These are phyloP conservation scores for Stenogyne calaminthoides DNA, from an alignment of 305 asterid species.

Conservation along the genomic window DNA sequence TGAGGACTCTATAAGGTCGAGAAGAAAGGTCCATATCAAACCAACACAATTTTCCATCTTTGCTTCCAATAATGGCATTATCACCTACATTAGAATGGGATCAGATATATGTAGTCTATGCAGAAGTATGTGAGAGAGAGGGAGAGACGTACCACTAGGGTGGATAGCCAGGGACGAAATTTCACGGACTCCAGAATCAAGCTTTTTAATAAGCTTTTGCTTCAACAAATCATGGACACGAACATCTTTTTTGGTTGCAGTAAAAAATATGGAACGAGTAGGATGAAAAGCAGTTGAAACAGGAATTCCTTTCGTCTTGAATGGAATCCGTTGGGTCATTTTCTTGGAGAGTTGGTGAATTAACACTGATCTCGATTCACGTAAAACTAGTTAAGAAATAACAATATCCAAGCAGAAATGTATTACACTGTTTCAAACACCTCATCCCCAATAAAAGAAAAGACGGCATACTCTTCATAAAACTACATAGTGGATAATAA, in stretches of 20 bases:
- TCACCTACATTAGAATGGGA: constrained; percentile 66
- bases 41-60: constrained; percentile 96
- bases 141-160: constrained; percentile 68
- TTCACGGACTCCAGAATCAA: constrained; percentile 89
- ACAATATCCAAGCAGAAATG: constrained; percentile 23
- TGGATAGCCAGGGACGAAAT: constrained; percentile 88
- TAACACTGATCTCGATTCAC: constrained; percentile 78
- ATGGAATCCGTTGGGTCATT: constrained; percentile 73
- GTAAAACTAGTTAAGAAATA: constrained; percentile 68
- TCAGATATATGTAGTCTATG: constrained; percentile 3
- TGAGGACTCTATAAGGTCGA: constrained; percentile 80
- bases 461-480: neutral
- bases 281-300: constrained; percentile 93
- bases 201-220: constrained; percentile 80
- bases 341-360: constrained; percentile 83
- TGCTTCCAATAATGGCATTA: constrained; percentile 89
- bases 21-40: constrained; percentile 99
- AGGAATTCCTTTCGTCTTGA: constrained; percentile 87
- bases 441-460: neutral
- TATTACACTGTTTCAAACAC: neutral
- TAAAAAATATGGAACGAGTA: constrained; percentile 75
- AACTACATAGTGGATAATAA: constrained; percentile 13
- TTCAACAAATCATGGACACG: constrained; percentile 86
- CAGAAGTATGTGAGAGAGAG: neutral
- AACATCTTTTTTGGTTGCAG: constrained; percentile 78